A percentile compares a stretch with the other conserved stretches of the same genome.
Evolutionary conservation across 371 early-diverging fungal genomes (phyloP).

Genomic region (Mucor irregularis): DNA sequence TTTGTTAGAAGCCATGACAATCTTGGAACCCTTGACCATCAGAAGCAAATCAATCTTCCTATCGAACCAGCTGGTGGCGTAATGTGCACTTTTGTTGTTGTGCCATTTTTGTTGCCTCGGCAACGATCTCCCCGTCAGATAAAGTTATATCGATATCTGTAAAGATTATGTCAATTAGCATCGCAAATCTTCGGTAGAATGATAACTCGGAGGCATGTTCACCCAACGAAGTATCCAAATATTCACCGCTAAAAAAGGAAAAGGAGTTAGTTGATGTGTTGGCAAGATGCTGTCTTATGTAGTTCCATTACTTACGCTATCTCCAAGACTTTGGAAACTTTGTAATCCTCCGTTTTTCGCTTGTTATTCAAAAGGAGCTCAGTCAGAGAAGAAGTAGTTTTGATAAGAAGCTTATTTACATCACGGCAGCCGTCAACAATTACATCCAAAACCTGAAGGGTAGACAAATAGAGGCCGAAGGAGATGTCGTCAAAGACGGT

Average conservation of each 20-base stretch:
- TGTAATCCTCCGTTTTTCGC: conserved; percentile 5
- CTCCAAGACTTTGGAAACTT: conserved; percentile 2
- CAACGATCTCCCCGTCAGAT: conserved; percentile 1
- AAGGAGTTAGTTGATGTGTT: not conserved
- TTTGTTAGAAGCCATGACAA: too few relatives aligned
- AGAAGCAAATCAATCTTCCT: too few relatives aligned
- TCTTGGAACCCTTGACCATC: too few relatives aligned
- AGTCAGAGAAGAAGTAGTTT: not conserved
- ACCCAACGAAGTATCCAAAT: not conserved
- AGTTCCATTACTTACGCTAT: conserved; percentile 3
- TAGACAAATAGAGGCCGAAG: not conserved
- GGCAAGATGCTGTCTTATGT: too few relatives aligned
- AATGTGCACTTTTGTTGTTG: conserved; percentile 6
- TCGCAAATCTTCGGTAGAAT: not conserved
- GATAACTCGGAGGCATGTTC: not conserved
- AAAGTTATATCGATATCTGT: not conserved
- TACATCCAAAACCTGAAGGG: not conserved
- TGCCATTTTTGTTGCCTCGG: conserved; percentile 2
- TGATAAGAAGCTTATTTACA: conserved; percentile 7
- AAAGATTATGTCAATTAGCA: not conserved
- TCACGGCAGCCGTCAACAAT: conserved; percentile 7
- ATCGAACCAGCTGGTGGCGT: too few relatives aligned
- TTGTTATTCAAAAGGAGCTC: conserved; percentile 1
- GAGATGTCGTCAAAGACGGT: conserved; percentile 2
- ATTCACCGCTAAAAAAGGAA: not conserved